Evolutionary conservation across 164 flowering plant species (phyloP), one percentile per base, ranked within the genome.

Genomic region (Tinospora cordifolia): DNA sequence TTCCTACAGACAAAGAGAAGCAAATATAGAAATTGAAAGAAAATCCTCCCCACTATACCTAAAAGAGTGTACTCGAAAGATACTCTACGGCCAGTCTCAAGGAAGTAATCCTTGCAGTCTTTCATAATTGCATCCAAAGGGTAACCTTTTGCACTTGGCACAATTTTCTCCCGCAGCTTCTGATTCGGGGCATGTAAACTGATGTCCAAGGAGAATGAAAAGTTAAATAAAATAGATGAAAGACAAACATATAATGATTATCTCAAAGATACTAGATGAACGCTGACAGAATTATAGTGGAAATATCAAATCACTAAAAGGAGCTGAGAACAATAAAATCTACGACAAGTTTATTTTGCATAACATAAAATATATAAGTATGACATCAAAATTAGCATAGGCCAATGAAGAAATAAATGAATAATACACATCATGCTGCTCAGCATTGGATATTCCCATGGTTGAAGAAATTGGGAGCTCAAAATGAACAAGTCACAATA

Each of bases 171-270:
- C 77, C 98, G 77, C 19, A 94, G 89, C 76, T 81, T 86, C 86
- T 94, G 97, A 78, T 89, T 94, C 13, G 98, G 97, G 64, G 97
- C 97, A 80, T 94, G 98, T 51, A 94, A 77, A 84, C 98, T 92
- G 76, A 69, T 40, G 66, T 40, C 70, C n/a, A 73, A 73, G 71
- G 17, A 51, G 74, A 26, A 49, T 39, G 71, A 30, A 58, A 62
- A 36, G 41, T 47, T 62, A 0, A 46, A 6, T 6, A 8, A 15
- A 27, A 6, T 3, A 65, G n/a, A 27, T 36, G 19, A 65, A 65
- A 10, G 57, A 8, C 10, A 51, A 54, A 51, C 2, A 54, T 54
- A 6, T 9, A 3, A 54, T 24, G 21, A 51, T 17, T n/a, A 17
- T n/a, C 59, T 17, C 21, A 17, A 51, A 51, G 21, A 17, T n/a